Evolutionary conservation across 495 filamentous ascomycete species (phyloP).

Genomic region (Sporormia fimetaria): DNA sequence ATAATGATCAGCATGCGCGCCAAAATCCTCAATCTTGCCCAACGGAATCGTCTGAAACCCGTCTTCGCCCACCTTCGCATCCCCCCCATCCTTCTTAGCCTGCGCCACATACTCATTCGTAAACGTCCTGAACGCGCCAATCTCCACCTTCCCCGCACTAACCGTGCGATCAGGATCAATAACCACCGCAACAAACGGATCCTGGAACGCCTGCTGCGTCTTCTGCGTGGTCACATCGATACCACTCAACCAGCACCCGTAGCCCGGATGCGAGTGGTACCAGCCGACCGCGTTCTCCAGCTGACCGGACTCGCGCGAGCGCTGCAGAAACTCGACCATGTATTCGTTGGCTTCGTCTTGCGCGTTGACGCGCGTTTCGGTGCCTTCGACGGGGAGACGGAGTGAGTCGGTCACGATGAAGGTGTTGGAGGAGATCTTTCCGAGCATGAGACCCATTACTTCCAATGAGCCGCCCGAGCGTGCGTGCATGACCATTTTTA

Average conservation of each 20-base stretch:
- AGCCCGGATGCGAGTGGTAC: constrained; percentile 97
- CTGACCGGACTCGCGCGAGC: constrained; percentile 59
- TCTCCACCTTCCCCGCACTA: constrained; percentile 88
- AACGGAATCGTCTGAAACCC: constrained; percentile 72
- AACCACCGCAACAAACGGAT: constrained; percentile 92
- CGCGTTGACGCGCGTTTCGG: constrained; percentile 94
- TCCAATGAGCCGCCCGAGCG: constrained; percentile 84
- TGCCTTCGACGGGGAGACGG: constrained; percentile 90
- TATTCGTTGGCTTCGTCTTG: constrained; percentile 94
- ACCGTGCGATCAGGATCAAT: constrained; percentile 97
- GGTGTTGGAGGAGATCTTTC: constrained; percentile 70
- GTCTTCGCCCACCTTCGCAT: constrained; percentile 34
- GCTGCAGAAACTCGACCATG: constrained; percentile 72
- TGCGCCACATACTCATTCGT: constrained; percentile 51
- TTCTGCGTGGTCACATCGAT: constrained; percentile 88
- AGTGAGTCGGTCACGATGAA: constrained; percentile 94
- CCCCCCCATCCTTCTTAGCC: constrained; percentile 26
- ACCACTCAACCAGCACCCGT: constrained; percentile 95
- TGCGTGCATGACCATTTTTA: constrained; percentile 99
- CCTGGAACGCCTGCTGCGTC: constrained; percentile 67
- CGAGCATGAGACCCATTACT: constrained; percentile 98
- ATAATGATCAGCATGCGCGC: constrained; percentile 79
- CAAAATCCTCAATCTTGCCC: constrained; percentile 89
- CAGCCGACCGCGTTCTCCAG: constrained; percentile 90
- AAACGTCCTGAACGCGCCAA: constrained; percentile 90